Base-by-base conservation (phyloP, 306 rosid species). In the Prunus mira region DNA sequence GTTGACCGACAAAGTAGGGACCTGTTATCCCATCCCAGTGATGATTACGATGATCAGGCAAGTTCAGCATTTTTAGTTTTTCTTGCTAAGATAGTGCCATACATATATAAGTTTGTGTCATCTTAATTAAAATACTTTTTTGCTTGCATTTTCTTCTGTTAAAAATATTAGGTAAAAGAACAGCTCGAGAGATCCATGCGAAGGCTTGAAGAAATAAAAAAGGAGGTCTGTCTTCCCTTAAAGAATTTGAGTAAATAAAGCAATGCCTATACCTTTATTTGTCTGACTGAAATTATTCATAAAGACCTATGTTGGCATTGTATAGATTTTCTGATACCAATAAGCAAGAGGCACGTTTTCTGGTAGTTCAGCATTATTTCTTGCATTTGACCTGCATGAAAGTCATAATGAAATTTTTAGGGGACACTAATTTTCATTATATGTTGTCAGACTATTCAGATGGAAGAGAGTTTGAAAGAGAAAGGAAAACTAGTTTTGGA, bases 141-240 rank as follows among this genome's bases (percentile, higher is more conserved):
- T 72, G 6, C 75, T 75, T 66, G 32, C 66, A 17, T 32, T 72
- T 38, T 77, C 17, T 66, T 45, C 51, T 69, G 30, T 47, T 75
- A 34, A 49, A 65, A 56, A 68, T 79, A 80, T 73, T 78, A 91
- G 98, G 65, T 79, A 43, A 93, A 84, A 64, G 96, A 83, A 81
- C 79, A 86, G 77, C 75, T 94, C 65, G 87, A 86, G 87, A 83
- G 68, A 73, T 90, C 97, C 80, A 86, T 77, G 38, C 81, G 67
- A 51, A 82, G 67, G 82, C 76, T 87, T 74, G 89, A 78, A 80
- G 89, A 86, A 67, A 89, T 95, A 1, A 88, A 79, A 83, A 82
- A 83, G 51, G 97, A 92, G 99, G 98, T 95, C 68, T 76, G 92
- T 84, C 54, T 66, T 30, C 30, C 50, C 45, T 63, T 38, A 62